phyloP scores from a whole-genome alignment of 805 yeast genomes.

The Priceomyces fermenticarens region DNA sequence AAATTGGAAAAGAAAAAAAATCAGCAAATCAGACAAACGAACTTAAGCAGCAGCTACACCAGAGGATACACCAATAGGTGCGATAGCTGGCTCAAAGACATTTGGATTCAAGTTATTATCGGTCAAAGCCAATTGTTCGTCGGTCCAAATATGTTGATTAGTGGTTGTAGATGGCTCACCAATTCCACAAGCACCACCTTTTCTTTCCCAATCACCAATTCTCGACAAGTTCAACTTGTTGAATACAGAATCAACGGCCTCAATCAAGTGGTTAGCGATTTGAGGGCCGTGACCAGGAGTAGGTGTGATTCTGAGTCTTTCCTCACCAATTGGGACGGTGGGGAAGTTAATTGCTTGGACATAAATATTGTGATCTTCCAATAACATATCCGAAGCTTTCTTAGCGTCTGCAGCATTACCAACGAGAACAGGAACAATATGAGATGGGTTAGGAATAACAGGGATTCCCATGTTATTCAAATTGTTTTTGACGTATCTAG shows the following conservation, averaged over 20 bases:
- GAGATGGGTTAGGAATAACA: slow-evolving; percentile 96
- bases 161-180: slow-evolving; percentile 51
- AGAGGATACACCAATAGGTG: slow-evolving; percentile 67
- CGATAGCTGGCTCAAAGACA: slow-evolving; percentile 60
- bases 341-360: slow-evolving; percentile 99
- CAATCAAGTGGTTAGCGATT: slow-evolving; percentile 70
- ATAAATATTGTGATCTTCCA: slow-evolving; percentile 81
- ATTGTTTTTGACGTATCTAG: slow-evolving; percentile 76
- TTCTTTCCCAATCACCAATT: slow-evolving; percentile 68
- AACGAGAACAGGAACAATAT: slow-evolving; percentile 90
- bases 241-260: slow-evolving; percentile 80
- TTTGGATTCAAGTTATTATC: slow-evolving; percentile 65
- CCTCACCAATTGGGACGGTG: slow-evolving; percentile 93
- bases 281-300: slow-evolving; percentile 92
- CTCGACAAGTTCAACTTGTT: slow-evolving; percentile 70
- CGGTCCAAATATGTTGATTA: slow-evolving; percentile 82
- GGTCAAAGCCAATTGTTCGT: slow-evolving; percentile 63
- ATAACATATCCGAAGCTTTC: slow-evolving; percentile 82
- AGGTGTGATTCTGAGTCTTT: slow-evolving; percentile 96
- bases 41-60: slow-evolving; percentile 40
- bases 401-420: slow-evolving; percentile 95
- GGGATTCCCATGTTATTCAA: slow-evolving; percentile 78
- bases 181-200: slow-evolving; percentile 91
- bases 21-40: background rate
- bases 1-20: background rate